Conservation (phyloP, 1,284 basidiomycete genomes). For the Cryptococcus sp. region DNA sequence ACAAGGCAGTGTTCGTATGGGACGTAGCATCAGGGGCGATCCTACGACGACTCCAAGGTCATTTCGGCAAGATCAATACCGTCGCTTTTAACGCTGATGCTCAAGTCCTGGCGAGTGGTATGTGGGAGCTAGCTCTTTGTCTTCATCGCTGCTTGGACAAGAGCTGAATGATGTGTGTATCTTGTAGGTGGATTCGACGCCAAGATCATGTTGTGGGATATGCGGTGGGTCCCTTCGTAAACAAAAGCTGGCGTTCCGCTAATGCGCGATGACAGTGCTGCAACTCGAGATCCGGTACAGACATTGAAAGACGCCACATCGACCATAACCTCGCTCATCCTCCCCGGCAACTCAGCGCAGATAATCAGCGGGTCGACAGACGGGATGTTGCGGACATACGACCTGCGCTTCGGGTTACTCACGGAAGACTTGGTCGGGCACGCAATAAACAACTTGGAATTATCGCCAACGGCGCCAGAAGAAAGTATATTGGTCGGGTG, state of each 20-base stretch:
- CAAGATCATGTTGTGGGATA: slow-evolving; percentile 84
- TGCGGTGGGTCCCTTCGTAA: slow-evolving; percentile 68
- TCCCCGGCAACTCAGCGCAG: slow-evolving; percentile 56
- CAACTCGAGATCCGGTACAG: slow-evolving; percentile 82
- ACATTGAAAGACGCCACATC: slow-evolving; percentile 86
- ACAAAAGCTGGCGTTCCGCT: no score
- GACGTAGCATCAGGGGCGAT: slow-evolving; percentile 87
- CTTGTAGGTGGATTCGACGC: slow-evolving; percentile 62
- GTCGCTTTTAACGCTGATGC: slow-evolving; percentile 83
- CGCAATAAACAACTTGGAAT: slow-evolving; percentile 78
- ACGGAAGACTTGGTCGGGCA: slow-evolving; percentile 86
- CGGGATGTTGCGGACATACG: slow-evolving; percentile 87
- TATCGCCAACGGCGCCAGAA: slow-evolving; percentile 60
- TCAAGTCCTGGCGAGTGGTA: slow-evolving; percentile 80
- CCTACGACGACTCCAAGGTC: slow-evolving; percentile 77
- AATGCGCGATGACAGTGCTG: slow-evolving; percentile 59
- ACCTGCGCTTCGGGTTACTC: slow-evolving; percentile 86
- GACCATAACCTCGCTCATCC: slow-evolving; percentile 81
- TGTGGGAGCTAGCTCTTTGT: slow-evolving; percentile 19
- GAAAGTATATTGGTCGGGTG: slow-evolving; percentile 78
- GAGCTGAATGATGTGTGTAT: no score
- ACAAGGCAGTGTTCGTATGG: slow-evolving; percentile 91
- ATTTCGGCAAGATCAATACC: slow-evolving; percentile 84
- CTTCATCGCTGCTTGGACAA: no score
- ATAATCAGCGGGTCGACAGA: slow-evolving; percentile 86